Base-by-base conservation (phyloP, 345 rosid species). In the Salix suchowensis region DNA sequence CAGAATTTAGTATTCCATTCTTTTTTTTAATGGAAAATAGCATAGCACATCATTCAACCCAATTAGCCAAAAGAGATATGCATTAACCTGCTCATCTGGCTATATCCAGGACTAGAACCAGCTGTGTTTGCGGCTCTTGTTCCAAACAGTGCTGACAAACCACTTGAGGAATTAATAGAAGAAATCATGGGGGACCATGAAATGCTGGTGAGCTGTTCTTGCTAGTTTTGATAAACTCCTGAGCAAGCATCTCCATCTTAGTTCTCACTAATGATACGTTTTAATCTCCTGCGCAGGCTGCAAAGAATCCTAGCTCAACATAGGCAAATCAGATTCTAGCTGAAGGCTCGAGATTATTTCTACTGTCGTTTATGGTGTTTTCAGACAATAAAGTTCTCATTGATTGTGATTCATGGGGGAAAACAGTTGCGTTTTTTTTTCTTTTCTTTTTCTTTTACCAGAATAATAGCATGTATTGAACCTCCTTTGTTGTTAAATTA, bases 141-240 rank as follows among this genome's bases (percentile, higher is more conserved):
- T 78, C 94, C 90, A 0, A 95, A 95, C 78, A 90, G 97, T 69
- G 90, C 97, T 24, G 78, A 91, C 70, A 91, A 95, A 85, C 85
- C 87, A 10, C 76, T 95, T 28, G 78, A 74, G 58, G 96, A 90
- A 78, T 76, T 95, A 75, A 87, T 88, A 65, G 96, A 95, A 65
- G 97, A 93, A 78, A 88, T 95, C 72, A 88, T 91, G 92, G 98
- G 92, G 23, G 98, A 94, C 82, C 96, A 94, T 73, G 97, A 94
- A 84, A 86, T 88, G 88, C 42, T 95, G 91, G 97, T 93, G 78
- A 90, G 91, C 68, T 72, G 26, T n/a, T 68, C 12, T 34, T 60
- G 48, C 64, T 64, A 11, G 32, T 62, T 78, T 19, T 5, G 28
- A 5, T 46, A 32, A 76, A 12, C 21, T 75, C 26, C 19, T 52